These are phyloP conservation scores for Ophidiomyces ophidiicola DNA, from an alignment of 2,329 filamentous ascomycete genomes.

Conservation along the genomic window DNA sequence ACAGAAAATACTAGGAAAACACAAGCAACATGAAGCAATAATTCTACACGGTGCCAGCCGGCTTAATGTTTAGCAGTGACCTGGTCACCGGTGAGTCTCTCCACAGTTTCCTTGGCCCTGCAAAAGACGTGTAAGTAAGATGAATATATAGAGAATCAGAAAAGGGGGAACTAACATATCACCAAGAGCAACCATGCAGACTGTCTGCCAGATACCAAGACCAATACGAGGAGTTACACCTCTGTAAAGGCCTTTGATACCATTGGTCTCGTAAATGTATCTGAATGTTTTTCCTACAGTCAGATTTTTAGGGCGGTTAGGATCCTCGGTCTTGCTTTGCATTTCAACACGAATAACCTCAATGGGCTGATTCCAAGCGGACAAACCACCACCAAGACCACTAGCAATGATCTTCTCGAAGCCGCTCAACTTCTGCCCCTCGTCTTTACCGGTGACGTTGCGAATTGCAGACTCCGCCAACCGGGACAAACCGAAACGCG, in stretches of 20 bases:
- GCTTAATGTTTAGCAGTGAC: conserved; percentile 54
- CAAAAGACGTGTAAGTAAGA: conserved; percentile 21
- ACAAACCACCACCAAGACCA: conserved; percentile 80
- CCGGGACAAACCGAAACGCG: conserved; percentile 83
- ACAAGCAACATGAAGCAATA: no score
- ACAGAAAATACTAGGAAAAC: no score
- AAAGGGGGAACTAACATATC: conserved; percentile 62
- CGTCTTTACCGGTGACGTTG: conserved; percentile 61
- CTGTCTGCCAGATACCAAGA: conserved; percentile 95
- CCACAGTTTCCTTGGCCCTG: conserved; percentile 53
- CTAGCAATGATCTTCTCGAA: conserved; percentile 82
- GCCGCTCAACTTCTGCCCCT: conserved; percentile 63
- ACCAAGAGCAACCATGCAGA: conserved; percentile 98
- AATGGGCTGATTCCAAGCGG: conserved; percentile 98
- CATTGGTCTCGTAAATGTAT: conserved; percentile 88
- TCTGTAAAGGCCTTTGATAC: conserved; percentile 84
- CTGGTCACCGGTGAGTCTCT: conserved; percentile 51
- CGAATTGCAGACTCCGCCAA: conserved; percentile 85
- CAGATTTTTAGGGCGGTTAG: conserved; percentile 98
- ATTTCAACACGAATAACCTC: conserved; percentile 99
- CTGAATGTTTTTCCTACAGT: conserved; percentile 69
- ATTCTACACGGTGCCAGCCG: no score
- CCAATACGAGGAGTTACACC: conserved; percentile 90
- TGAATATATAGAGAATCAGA: conserved; percentile 17
- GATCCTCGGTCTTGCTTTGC: conserved; percentile 97